These are phyloP conservation scores for Aurantiochytrium sp. DNA, from an alignment of 108 stramenopile species.

Conservation along the genomic window DNA sequence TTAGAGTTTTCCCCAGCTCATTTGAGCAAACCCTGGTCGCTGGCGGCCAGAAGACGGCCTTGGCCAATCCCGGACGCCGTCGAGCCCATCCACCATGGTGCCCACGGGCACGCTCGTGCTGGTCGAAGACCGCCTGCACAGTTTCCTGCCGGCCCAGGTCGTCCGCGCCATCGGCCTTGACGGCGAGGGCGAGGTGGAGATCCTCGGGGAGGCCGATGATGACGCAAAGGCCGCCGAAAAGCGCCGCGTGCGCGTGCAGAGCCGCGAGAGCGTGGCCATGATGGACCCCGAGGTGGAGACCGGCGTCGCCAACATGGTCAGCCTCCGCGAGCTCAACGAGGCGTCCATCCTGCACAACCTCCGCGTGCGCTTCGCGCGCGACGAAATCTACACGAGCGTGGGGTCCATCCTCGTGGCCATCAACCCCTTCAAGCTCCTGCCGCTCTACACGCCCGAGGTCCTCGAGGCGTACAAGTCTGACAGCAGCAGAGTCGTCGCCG, in stretches of 20 bases:
- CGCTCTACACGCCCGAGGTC: constrained; percentile 54
- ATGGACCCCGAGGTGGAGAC: neutral
- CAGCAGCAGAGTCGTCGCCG: too few relatives aligned
- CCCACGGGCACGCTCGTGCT: neutral
- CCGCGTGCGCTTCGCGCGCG: constrained; percentile 42
- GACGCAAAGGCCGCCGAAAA: neutral
- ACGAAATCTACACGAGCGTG: constrained; percentile 51
- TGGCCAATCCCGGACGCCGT: too few relatives aligned
- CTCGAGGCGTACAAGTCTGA: constrained; percentile 39
- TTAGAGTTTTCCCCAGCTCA: too few relatives aligned
- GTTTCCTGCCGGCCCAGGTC: neutral
- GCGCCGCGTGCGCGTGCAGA: neutral
- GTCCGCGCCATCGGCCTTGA: neutral
- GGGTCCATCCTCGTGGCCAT: constrained; percentile 48
- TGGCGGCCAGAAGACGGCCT: too few relatives aligned
- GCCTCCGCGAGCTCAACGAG: constrained; percentile 63
- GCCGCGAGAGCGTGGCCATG: neutral
- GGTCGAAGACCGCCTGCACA: neutral
- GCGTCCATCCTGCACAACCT: constrained; percentile 54
- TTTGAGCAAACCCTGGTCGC: too few relatives aligned
- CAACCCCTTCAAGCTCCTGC: constrained; percentile 56
- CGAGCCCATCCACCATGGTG: neutral
- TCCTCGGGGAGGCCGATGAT: neutral
- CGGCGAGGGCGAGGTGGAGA: neutral
- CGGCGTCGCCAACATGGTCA: constrained; percentile 45